These are phyloP conservation scores for Serendipita sp. DNA, from an alignment of 768 basidiomycete genomes.

Conservation along the genomic window DNA sequence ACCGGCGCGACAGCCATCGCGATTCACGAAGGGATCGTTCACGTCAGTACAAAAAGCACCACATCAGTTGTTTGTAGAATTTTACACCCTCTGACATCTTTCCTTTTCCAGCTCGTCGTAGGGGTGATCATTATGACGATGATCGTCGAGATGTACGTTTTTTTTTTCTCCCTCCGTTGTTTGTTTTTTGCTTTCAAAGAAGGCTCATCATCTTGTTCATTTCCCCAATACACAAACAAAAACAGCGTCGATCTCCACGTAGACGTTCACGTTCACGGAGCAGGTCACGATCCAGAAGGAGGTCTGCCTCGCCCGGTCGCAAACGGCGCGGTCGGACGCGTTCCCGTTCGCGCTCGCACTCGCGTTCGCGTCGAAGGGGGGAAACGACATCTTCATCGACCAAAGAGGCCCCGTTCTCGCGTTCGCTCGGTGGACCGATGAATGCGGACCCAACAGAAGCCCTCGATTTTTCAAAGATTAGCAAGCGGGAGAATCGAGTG, in stretches of 20 bases:
- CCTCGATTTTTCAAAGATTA: slow-evolving; percentile 84
- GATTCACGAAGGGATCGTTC: background rate
- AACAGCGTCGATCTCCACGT: too few species aligned
- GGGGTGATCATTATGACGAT: background rate
- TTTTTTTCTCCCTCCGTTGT: background rate
- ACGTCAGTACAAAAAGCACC: too few species aligned
- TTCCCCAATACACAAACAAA: background rate
- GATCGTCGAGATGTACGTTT: background rate
- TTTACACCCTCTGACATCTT: background rate
- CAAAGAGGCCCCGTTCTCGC: slow-evolving; percentile 38
- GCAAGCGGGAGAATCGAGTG: slow-evolving; percentile 95
- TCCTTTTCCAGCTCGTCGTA: background rate
- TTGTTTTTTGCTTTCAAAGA: background rate
- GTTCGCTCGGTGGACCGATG: slow-evolving; percentile 77
- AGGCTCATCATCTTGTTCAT: background rate
- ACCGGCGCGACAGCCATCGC: too few species aligned
- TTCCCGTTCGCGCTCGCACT: slow-evolving; percentile 44
- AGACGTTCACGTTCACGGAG: slow-evolving; percentile 42
- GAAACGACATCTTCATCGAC: too few species aligned
- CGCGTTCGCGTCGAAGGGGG: slow-evolving; percentile 24
- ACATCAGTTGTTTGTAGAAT: background rate
- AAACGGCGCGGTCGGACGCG: slow-evolving; percentile 30
- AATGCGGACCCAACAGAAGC: slow-evolving; percentile 89
- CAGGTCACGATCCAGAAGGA: slow-evolving; percentile 27
- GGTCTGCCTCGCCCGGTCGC: slow-evolving; percentile 18